These are phyloP conservation scores for Orbilia javanica DNA, from an alignment of 2,329 filamentous ascomycete genomes.

Conservation along the genomic window DNA sequence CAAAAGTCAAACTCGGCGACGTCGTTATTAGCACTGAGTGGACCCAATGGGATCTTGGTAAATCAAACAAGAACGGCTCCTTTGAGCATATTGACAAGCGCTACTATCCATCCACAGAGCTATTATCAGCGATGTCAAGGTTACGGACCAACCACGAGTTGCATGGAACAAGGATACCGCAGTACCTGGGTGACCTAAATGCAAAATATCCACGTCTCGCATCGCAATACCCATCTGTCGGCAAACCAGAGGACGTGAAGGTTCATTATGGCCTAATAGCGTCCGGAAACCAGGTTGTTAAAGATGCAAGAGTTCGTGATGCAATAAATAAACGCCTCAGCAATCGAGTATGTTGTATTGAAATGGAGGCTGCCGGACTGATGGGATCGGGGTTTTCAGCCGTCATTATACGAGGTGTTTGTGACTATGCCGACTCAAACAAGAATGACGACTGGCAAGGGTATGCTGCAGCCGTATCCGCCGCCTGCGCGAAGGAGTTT, in stretches of 20 bases:
- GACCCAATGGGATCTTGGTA: constrained; percentile 29
- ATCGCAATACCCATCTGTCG: background rate
- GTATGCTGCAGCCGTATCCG: constrained; percentile 12
- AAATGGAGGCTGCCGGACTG: constrained; percentile 26
- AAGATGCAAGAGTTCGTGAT: constrained; percentile 11
- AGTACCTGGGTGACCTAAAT: background rate
- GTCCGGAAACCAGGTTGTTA: constrained; percentile 15
- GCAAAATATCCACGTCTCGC: background rate
- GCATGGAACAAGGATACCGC: constrained; percentile 19
- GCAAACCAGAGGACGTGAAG: background rate
- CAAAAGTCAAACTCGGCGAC: constrained; percentile 47
- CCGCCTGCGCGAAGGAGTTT: constrained; percentile 22
- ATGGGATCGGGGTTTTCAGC: background rate
- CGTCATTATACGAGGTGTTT: constrained; percentile 15
- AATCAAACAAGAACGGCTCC: background rate
- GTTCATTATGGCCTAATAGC: constrained; percentile 25
- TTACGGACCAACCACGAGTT: background rate
- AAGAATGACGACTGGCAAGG: constrained; percentile 26
- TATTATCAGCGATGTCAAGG: background rate
- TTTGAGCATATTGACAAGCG: background rate
- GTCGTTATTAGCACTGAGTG: constrained; percentile 11
- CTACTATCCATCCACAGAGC: background rate
- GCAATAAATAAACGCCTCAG: background rate
- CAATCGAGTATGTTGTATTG: background rate
- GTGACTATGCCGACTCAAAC: constrained; percentile 14